Evolutionary conservation across 176 grass and related monocot genomes (phyloP).

Genomic region (Oryza longistaminata): DNA sequence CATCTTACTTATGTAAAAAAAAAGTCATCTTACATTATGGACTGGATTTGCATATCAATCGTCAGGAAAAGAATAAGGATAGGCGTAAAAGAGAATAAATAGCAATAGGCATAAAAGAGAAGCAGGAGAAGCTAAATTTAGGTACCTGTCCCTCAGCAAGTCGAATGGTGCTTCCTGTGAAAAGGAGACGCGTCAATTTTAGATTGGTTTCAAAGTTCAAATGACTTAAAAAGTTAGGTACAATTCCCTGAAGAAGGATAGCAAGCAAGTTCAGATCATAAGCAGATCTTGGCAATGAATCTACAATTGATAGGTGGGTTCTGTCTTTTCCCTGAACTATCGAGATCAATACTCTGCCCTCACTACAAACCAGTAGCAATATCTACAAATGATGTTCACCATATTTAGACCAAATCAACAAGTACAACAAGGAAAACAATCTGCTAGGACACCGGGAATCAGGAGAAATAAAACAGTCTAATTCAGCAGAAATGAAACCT

Average conservation of each 20-base stretch:
- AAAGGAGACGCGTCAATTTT: not conserved
- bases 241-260: not conserved
- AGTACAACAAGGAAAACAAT: not conserved
- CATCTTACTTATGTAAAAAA: not conserved
- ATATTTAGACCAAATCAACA: not conserved
- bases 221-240: not conserved
- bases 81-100: not conserved
- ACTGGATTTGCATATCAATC: not conserved
- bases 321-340: not conserved
- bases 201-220: not conserved
- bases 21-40: not conserved
- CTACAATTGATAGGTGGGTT: not conserved
- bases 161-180: constrained; percentile 9
- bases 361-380: not conserved
- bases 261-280: not conserved
- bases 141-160: constrained; percentile 45
- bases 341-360: not conserved
- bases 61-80: not conserved
- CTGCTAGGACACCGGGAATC: not conserved
- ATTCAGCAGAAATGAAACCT: not conserved
- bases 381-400: not conserved
- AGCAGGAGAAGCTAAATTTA: not conserved
- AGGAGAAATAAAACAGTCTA: constrained; percentile 4
- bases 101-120: no score
- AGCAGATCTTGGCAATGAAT: constrained; percentile 29